These are phyloP conservation scores for Suillus subaureus DNA, from an alignment of 768 basidiomycete species.

Conservation along the genomic window DNA sequence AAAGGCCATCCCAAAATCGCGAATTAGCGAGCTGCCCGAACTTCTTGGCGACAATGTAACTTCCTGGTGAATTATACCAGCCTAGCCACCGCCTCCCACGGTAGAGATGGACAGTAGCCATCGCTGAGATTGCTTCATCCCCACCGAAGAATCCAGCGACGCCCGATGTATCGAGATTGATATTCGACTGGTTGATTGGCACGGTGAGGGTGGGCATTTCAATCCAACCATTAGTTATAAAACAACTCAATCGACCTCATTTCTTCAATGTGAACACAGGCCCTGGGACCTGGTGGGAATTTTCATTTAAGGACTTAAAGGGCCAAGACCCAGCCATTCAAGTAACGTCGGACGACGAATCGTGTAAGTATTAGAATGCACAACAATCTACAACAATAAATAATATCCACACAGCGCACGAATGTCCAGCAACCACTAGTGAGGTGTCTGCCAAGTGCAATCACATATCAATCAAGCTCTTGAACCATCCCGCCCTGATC, in stretches of 20 bases:
- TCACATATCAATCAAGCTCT: not conserved
- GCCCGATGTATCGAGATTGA: conserved; percentile 30
- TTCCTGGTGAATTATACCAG: conserved; percentile 41
- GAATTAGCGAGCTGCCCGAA: conserved; percentile 32
- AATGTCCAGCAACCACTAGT: not conserved
- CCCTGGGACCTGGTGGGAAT: not conserved
- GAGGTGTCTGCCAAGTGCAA: not conserved
- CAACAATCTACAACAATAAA: not conserved
- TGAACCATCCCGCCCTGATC: not conserved
- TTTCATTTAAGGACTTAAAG: not conserved
- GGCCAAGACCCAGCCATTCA: not conserved
- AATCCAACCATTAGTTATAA: not conserved
- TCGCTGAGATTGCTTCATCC: conserved; percentile 37
- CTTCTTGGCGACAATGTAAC: conserved; percentile 30
- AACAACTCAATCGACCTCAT: not conserved
- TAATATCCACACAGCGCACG: not conserved
- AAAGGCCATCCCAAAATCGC: conserved; percentile 29
- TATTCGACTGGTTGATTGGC: conserved; percentile 1
- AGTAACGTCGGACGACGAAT: not conserved
- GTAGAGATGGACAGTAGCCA: conserved; percentile 36
- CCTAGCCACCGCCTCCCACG: conserved; percentile 36
- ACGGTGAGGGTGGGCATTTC: not conserved
- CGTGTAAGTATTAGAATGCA: not conserved
- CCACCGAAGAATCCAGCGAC: conserved; percentile 39
- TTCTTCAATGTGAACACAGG: not conserved